These are phyloP conservation scores for Epichloe sibirici DNA, from an alignment of 2,329 filamentous ascomycete genomes.

Conservation along the genomic window DNA sequence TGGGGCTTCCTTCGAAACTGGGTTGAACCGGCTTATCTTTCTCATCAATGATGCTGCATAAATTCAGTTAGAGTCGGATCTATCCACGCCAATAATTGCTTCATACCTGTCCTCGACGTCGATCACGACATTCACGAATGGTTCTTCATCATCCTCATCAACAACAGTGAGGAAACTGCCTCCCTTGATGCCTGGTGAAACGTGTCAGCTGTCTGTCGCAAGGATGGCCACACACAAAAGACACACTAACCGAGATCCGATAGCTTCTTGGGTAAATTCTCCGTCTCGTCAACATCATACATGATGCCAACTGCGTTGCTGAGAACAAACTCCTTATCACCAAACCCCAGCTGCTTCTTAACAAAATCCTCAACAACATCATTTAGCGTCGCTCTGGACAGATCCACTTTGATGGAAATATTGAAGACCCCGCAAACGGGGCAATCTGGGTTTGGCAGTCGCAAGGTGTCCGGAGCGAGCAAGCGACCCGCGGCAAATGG, in stretches of 20 bases:
- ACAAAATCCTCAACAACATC: slow-evolving; percentile 70
- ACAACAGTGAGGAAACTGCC: slow-evolving; percentile 72
- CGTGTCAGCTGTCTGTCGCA: neutral
- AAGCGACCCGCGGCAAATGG: slow-evolving; percentile 47
- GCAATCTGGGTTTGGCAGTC: slow-evolving; percentile 66
- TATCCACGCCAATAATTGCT: neutral
- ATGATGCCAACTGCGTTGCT: slow-evolving; percentile 64
- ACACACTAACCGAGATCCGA: slow-evolving; percentile 51
- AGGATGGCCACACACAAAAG: too few relatives aligned
- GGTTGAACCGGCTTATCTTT: slow-evolving; percentile 44
- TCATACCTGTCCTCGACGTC: slow-evolving; percentile 51
- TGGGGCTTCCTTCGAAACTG: slow-evolving; percentile 28
- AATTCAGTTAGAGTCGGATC: slow-evolving; percentile 14
- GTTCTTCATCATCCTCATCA: slow-evolving; percentile 65
- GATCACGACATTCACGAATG: slow-evolving; percentile 71
- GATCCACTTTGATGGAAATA: slow-evolving; percentile 54
- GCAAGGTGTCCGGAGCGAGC: slow-evolving; percentile 43
- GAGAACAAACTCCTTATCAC: slow-evolving; percentile 65
- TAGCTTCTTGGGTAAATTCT: slow-evolving; percentile 72
- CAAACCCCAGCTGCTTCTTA: slow-evolving; percentile 58
- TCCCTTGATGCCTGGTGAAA: slow-evolving; percentile 47
- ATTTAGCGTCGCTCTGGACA: slow-evolving; percentile 59
- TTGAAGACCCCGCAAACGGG: slow-evolving; percentile 70
- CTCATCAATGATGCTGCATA: slow-evolving; percentile 27
- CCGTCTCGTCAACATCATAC: slow-evolving; percentile 81